Percentiles rank a stretch among this genome's conserved stretches.
These are phyloP conservation scores for Apophysomyces trapeziformis DNA, from an alignment of 371 early-diverging fungal genomes.

Conservation along the genomic window DNA sequence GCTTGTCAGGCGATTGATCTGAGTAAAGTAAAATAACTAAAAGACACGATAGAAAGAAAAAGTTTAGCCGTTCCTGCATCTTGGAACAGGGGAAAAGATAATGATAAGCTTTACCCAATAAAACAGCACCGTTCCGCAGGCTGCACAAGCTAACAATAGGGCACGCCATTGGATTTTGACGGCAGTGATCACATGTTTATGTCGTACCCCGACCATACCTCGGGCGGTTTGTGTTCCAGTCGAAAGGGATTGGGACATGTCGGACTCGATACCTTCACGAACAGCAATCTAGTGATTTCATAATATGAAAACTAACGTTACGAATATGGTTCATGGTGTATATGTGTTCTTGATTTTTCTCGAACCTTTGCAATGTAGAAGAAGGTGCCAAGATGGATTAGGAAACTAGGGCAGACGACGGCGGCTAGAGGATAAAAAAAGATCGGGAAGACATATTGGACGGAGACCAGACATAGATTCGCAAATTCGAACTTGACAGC, in stretches of 20 bases:
- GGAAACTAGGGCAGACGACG: constrained; percentile 56
- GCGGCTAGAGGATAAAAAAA: constrained; percentile 62
- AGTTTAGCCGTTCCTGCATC: neutral
- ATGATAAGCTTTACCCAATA: constrained; percentile 41
- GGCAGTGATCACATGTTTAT: constrained; percentile 59
- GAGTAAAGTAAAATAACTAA: constrained; percentile 61
- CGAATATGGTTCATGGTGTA: neutral
- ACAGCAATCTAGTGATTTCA: constrained; percentile 30
- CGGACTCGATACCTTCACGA: constrained; percentile 47
- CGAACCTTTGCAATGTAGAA: constrained; percentile 52
- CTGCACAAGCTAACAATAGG: constrained; percentile 52
- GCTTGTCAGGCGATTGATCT: constrained; percentile 45
- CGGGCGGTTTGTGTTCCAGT: constrained; percentile 39
- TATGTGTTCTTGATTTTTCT: neutral
- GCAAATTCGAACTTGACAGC: constrained; percentile 60
- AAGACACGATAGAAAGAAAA: neutral
- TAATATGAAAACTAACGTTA: constrained; percentile 1
- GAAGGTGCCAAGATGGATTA: constrained; percentile 60
- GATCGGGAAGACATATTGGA: constrained; percentile 44
- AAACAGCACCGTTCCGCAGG: constrained; percentile 47
- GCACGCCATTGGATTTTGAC: constrained; percentile 69
- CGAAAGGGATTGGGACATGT: constrained; percentile 44
- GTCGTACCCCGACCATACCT: constrained; percentile 32
- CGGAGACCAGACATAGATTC: constrained; percentile 52
- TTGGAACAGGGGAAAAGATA: neutral